These are phyloP conservation scores for Ajuga reptans DNA, from an alignment of 305 asterid genomes.

Conservation along the genomic window DNA sequence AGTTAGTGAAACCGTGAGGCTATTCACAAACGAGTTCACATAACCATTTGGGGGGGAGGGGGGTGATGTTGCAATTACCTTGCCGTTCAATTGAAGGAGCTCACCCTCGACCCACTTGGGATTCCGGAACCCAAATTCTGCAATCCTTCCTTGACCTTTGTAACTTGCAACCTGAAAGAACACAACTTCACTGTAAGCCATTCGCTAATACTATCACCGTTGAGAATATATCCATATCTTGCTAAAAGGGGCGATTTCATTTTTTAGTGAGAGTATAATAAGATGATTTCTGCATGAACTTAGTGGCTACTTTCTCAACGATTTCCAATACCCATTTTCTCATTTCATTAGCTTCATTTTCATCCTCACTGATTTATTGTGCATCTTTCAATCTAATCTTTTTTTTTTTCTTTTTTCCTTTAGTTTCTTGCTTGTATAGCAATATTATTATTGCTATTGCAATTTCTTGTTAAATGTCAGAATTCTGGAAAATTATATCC, in stretches of 20 bases:
- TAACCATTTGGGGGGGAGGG: neutral
- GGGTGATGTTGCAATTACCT: conserved; percentile 35
- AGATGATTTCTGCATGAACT: neutral
- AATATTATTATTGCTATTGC: too few species aligned
- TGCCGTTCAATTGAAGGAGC: conserved; percentile 82
- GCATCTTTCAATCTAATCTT: neutral
- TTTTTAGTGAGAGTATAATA: neutral
- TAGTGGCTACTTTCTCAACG: neutral
- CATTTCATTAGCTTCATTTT: neutral
- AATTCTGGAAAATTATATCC: too few species aligned
- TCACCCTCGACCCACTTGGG: conserved; percentile 95
- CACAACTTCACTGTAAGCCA: conserved; percentile 4
- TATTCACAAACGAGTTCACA: neutral
- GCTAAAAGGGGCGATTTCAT: neutral
- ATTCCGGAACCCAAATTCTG: conserved; percentile 71
- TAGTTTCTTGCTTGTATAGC: too few species aligned
- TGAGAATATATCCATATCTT: neutral
- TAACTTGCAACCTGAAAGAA: conserved; percentile 62
- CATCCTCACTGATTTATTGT: neutral
- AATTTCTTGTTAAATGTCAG: too few species aligned
- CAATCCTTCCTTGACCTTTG: conserved; percentile 91
- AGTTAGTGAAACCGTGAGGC: neutral
- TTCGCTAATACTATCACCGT: conserved; percentile 5
- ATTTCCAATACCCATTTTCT: neutral
- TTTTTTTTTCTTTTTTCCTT: too few species aligned